A percentile compares a stretch with the other conserved stretches of the same genome.
phyloP scores from a whole-genome alignment of 2,329 filamentous ascomycete species.

The Phialophora chinensis region DNA sequence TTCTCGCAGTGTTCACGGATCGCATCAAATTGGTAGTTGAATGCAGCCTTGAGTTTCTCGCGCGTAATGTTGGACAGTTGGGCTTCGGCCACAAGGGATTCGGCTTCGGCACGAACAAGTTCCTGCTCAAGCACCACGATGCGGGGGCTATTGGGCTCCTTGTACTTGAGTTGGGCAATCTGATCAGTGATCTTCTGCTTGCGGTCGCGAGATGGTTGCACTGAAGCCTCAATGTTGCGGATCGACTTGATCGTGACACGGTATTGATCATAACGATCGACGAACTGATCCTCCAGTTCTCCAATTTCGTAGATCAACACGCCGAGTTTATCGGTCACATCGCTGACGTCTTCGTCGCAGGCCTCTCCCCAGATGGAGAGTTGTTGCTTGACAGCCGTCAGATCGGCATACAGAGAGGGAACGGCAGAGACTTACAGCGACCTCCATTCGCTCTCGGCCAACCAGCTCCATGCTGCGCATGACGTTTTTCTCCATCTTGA shows the following conservation, averaged over 20 bases:
- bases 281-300: constrained; percentile 96
- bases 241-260: constrained; percentile 99
- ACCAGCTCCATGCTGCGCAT: constrained; percentile 98
- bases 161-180: constrained; percentile 99
- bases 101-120: constrained; percentile 95
- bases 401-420: neutral
- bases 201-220: constrained; percentile 97
- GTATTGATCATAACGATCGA: constrained; percentile 99
- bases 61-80: constrained; percentile 99
- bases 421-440: constrained; percentile 72
- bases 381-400: constrained; percentile 75
- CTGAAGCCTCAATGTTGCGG: constrained; percentile 97
- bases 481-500: constrained; percentile 99
- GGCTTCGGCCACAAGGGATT: constrained; percentile 97
- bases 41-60: constrained; percentile 98
- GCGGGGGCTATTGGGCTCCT: constrained; percentile 96
- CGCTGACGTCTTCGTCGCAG: constrained; percentile 96
- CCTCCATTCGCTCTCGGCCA: constrained; percentile 95
- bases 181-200: constrained; percentile 99
- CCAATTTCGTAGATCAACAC: constrained; percentile 98
- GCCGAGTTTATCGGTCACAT: constrained; percentile 98
- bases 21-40: constrained; percentile 97
- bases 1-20: constrained; percentile 98
- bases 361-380: constrained; percentile 95
- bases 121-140: constrained; percentile 98